These are phyloP conservation scores for Orbilia ellipsospora DNA, from an alignment of 2,329 filamentous ascomycete species.

Conservation along the genomic window DNA sequence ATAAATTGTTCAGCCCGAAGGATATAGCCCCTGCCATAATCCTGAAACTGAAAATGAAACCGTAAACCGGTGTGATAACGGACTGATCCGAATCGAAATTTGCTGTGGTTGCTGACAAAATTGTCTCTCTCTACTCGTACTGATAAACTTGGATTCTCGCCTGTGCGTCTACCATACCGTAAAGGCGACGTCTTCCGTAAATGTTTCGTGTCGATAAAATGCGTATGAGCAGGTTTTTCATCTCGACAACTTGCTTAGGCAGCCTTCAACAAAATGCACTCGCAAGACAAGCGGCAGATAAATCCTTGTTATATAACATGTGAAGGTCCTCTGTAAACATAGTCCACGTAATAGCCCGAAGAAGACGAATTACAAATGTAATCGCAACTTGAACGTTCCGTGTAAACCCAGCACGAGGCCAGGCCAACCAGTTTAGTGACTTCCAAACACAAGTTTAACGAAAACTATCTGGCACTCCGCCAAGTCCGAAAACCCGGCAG, in stretches of 20 bases:
- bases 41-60: too few relatives aligned
- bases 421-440: slow-evolving; percentile 11
- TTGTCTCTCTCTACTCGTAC: too few relatives aligned
- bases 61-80: too few relatives aligned
- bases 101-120: too few relatives aligned
- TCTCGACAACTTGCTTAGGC: slow-evolving; percentile 28
- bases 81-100: too few relatives aligned
- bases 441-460: not conserved
- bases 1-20: too few relatives aligned
- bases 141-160: too few relatives aligned
- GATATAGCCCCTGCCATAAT: too few relatives aligned
- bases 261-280: slow-evolving; percentile 23
- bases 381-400: slow-evolving; percentile 33
- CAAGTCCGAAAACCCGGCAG: slow-evolving; percentile 2
- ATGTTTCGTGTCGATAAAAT: too few relatives aligned
- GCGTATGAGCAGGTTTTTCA: not conserved
- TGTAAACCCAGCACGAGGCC: slow-evolving; percentile 28
- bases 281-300: slow-evolving; percentile 5
- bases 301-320: not conserved
- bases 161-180: too few relatives aligned
- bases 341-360: slow-evolving; percentile 41
- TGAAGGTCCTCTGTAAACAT: not conserved
- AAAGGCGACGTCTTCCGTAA: too few relatives aligned
- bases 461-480: not conserved
- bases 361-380: slow-evolving; percentile 30